phyloP scores from a whole-genome alignment of 2,329 filamentous ascomycete species.

The Colletotrichum sp. region DNA sequence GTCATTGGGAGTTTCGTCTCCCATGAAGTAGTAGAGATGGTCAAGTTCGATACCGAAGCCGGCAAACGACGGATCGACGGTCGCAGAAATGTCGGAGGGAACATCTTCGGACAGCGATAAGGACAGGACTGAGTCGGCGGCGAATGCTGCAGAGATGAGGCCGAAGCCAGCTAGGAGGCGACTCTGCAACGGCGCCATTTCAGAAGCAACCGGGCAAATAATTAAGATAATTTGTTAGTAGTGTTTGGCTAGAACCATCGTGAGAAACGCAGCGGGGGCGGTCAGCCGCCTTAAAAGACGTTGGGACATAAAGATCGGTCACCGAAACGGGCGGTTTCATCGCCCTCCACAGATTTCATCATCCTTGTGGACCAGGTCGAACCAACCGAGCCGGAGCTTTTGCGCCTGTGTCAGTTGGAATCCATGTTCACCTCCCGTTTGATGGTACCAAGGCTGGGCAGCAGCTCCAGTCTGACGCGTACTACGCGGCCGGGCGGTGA shows the following conservation, averaged over 20 bases:
- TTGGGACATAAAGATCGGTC: not conserved
- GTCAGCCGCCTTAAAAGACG: constrained; percentile 4
- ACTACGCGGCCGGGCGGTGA: not conserved
- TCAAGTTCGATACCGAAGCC: constrained; percentile 18
- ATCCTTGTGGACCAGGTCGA: constrained; percentile 6
- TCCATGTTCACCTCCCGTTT: not conserved
- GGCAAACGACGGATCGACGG: constrained; percentile 15
- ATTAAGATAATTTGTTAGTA: not conserved
- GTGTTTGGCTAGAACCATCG: not conserved
- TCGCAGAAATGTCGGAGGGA: not conserved
- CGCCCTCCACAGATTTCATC: constrained; percentile 12
- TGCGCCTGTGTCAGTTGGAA: not conserved
- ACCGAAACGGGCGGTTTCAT: not conserved
- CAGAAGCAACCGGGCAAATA: not conserved
- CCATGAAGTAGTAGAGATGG: constrained; percentile 20
- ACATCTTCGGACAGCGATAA: constrained; percentile 6
- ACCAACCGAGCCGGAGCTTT: not conserved
- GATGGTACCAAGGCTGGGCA: constrained; percentile 9
- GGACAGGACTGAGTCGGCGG: not conserved
- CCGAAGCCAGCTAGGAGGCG: constrained; percentile 9
- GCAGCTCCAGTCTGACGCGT: constrained; percentile 17
- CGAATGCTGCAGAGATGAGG: not conserved
- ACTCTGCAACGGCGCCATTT: constrained; percentile 16
- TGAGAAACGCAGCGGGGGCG: not conserved
- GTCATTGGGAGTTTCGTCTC: constrained; percentile 15